A percentile compares a stretch with the other conserved stretches of the same genome.
Evolutionary conservation across 148 eudicot genomes (phyloP).

Genomic region (Chenopodium quinoa): DNA sequence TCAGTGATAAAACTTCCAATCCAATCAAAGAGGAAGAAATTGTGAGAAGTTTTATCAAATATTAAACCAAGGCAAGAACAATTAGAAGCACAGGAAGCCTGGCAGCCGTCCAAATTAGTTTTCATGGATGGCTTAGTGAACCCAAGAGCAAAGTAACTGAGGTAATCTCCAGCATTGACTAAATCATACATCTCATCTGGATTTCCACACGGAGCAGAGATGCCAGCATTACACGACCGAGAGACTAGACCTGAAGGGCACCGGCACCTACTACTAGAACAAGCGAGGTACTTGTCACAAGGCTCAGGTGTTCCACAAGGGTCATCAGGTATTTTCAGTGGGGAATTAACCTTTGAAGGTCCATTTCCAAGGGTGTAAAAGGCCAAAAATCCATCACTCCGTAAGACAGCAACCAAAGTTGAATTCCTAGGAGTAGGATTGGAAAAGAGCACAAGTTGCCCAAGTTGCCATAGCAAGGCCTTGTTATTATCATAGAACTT

Average conservation of each 20-base stretch:
- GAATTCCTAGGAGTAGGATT: constrained; percentile 39
- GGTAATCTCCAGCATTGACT: constrained; percentile 52
- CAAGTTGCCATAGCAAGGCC: constrained; percentile 55
- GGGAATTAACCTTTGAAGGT: constrained; percentile 24
- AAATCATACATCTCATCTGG: constrained; percentile 34
- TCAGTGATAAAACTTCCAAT: constrained; percentile 64
- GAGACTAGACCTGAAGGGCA: constrained; percentile 58
- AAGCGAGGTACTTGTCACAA: constrained; percentile 54
- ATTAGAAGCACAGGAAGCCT: constrained; percentile 55
- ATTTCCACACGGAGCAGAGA: constrained; percentile 38
- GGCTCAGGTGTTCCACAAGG: constrained; percentile 64
- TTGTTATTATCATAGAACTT: constrained; percentile 57
- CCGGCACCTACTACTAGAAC: constrained; percentile 60
- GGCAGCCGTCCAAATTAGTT: constrained; percentile 57
- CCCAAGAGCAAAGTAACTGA: constrained; percentile 60
- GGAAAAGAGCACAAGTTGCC: constrained; percentile 54
- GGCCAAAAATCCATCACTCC: constrained; percentile 52
- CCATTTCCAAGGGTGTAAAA: constrained; percentile 43
- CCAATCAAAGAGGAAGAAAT: constrained; percentile 60
- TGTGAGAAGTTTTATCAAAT: constrained; percentile 52
- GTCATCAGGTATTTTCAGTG: constrained; percentile 52
- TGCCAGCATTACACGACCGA: constrained; percentile 42
- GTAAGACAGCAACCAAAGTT: constrained; percentile 71
- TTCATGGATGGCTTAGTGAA: constrained; percentile 48
- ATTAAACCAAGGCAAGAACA: constrained; percentile 81